phyloP scores from a whole-genome alignment of 352 stramenopile species.

The Phytophthora vignae region DNA sequence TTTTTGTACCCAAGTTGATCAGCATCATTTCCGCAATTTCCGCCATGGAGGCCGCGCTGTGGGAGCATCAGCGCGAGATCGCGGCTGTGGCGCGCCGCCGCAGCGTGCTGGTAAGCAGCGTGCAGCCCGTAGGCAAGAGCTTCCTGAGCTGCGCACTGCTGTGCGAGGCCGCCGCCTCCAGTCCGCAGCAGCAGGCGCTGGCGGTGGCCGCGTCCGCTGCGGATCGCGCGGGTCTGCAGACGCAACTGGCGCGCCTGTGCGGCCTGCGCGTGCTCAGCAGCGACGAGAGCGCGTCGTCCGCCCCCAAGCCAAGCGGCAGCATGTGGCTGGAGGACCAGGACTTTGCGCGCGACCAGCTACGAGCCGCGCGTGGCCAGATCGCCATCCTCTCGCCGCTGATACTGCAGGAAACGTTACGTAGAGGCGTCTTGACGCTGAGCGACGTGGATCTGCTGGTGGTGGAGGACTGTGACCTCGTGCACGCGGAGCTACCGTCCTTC shows the following conservation, averaged over 20 bases:
- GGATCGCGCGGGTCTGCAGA: slow-evolving; percentile 39
- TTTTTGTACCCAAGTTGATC: too few relatives aligned
- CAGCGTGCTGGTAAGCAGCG: slow-evolving; percentile 72
- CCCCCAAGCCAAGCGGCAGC: neutral
- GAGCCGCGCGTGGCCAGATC: slow-evolving; percentile 39
- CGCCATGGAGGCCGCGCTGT: slow-evolving; percentile 47
- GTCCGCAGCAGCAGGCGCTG: slow-evolving; percentile 34
- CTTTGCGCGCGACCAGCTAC: slow-evolving; percentile 26
- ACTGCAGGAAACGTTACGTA: slow-evolving; percentile 53
- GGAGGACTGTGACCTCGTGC: slow-evolving; percentile 72
- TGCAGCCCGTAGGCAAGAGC: slow-evolving; percentile 72
- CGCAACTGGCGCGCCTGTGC: slow-evolving; percentile 35
- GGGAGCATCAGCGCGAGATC: slow-evolving; percentile 77
- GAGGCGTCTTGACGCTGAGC: slow-evolving; percentile 26
- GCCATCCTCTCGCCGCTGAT: slow-evolving; percentile 56
- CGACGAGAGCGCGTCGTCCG: slow-evolving; percentile 15
- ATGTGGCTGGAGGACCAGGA: slow-evolving; percentile 35
- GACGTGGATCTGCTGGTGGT: slow-evolving; percentile 64
- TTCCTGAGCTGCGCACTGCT: slow-evolving; percentile 66
- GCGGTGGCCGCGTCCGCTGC: slow-evolving; percentile 50
- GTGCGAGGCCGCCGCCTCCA: slow-evolving; percentile 41
- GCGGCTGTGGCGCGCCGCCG: slow-evolving; percentile 64
- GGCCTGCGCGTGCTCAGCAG: slow-evolving; percentile 48
- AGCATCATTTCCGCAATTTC: slow-evolving; percentile 16
- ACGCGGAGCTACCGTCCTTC: slow-evolving; percentile 67